Base-by-base conservation (phyloP, 495 filamentous ascomycete genomes). In the Zalerion maritima region DNA sequence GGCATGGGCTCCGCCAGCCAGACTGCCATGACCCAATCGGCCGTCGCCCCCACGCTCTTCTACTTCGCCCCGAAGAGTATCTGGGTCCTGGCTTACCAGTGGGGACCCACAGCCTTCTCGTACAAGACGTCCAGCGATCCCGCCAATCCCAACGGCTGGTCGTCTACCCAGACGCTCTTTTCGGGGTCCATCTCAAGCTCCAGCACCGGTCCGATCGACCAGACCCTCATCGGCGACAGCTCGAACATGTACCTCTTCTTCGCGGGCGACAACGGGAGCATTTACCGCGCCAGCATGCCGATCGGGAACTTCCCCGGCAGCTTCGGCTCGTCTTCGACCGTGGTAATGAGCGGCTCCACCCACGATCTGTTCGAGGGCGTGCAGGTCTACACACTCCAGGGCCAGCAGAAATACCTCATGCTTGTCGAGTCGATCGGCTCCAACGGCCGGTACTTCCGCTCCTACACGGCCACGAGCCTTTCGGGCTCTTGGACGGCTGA, bases 211-310 rank as follows among this genome's bases (percentile, higher is more conserved):
- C 35, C 44, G 8, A 71, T 77, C 45, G 73, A 75, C 43, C 69
- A 72, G 46, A 62, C 68, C 0, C 31, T 77, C 33, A 73, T 77
- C 36, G 67, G 61, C 31, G 73, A 76, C 50, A 44, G 38, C 29
- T 48, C 40, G 2, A 57, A 60, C 40, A 73, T 74, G 63, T 74
- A 73, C 37, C 58, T 76, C 0, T 78, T 76, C 61, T 78, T 75
- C 29, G 57, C 64, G 0, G 73, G 70, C 4, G 73, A 78, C 39
- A 70, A 78, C 35, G 73, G 71, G 47, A 65, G 62, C 28, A 68
- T 78, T 43, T 78, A 75, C 52, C 60, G 69, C 4, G 35, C 68
- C 14, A 61, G 54, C 30, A 75, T 72, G 66, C 54, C 71, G 12
- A 60, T 75, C 32, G 51, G 35, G 15, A 57, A 64, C 21, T 78